Conservation (phyloP, 305 asterid species). For the Stenogyne calaminthoides region DNA sequence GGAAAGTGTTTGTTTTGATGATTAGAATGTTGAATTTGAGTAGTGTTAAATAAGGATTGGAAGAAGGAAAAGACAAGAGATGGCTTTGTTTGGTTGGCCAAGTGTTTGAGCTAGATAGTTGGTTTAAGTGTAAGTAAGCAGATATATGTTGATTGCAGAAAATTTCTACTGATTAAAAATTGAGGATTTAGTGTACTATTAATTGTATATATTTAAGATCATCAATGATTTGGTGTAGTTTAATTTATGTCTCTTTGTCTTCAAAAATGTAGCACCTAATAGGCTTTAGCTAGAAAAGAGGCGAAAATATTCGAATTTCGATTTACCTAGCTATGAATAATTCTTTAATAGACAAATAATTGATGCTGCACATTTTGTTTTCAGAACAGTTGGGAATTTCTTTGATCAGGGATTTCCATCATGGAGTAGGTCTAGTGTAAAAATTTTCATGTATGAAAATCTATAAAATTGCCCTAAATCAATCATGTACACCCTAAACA, state of each 20-base stretch:
- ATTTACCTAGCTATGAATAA: no score
- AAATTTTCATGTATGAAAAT: no score
- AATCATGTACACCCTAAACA: no score
- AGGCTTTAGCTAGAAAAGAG: no score
- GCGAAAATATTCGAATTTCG: no score
- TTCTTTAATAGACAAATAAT: no score
- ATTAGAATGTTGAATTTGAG: conserved; percentile 25
- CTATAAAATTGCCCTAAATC: no score
- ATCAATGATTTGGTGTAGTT: no score
- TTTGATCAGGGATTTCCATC: not conserved
- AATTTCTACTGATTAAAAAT: not conserved
- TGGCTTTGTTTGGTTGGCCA: conserved; percentile 57
- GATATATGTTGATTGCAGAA: not conserved
- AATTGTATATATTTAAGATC: not conserved
- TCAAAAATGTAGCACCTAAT: no score
- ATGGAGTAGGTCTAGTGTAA: no score
- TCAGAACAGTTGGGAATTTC: not conserved
- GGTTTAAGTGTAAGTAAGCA: not conserved
- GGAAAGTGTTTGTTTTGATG: not conserved
- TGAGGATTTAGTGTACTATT: not conserved
- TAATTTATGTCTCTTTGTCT: no score
- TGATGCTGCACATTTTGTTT: no score
- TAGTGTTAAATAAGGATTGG: conserved; percentile 28
- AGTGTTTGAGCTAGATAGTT: conserved; percentile 26
- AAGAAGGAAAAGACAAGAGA: conserved; percentile 19